Evolutionary conservation across 1,284 basidiomycete species (phyloP).

Genomic region (Rhodotorula glutinis): DNA sequence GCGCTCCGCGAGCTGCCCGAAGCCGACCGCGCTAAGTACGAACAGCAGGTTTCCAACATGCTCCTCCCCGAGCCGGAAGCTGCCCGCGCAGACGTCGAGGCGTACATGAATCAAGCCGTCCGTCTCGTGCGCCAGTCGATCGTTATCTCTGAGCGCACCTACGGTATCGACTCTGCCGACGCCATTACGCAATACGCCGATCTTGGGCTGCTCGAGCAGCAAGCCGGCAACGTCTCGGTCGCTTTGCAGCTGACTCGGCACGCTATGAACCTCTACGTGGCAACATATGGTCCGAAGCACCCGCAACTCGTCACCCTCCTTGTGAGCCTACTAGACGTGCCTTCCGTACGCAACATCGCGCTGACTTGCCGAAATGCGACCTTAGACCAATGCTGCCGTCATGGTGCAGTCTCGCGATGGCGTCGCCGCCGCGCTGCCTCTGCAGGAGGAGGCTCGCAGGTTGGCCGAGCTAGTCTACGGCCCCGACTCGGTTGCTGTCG

Average conservation of each 20-base stretch:
- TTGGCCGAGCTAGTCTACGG: constrained; percentile 32
- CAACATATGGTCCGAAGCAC: constrained; percentile 56
- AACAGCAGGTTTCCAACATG: constrained; percentile 21
- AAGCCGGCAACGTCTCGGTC: constrained; percentile 52
- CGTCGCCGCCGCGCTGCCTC: constrained; percentile 12
- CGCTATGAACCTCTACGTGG: constrained; percentile 54
- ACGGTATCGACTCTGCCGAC: constrained; percentile 56
- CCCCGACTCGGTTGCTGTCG: constrained; percentile 47
- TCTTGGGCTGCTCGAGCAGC: constrained; percentile 55
- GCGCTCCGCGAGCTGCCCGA: constrained; percentile 25
- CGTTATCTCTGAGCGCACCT: constrained; percentile 56
- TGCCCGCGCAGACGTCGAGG: constrained; percentile 42
- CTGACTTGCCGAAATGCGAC: not conserved
- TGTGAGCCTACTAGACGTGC: constrained; percentile 44
- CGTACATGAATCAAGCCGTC: constrained; percentile 52
- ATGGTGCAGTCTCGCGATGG: constrained; percentile 25
- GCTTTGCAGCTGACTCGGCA: constrained; percentile 54
- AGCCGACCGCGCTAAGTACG: constrained; percentile 31
- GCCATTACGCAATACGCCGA: constrained; percentile 58
- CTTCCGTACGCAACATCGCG: not conserved
- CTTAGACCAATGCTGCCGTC: constrained; percentile 30
- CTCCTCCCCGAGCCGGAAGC: constrained; percentile 36
- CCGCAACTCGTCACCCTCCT: constrained; percentile 54
- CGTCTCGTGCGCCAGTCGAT: constrained; percentile 57
- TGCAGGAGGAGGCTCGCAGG: constrained; percentile 21